These are phyloP conservation scores for Gracilariopsis chorda DNA, from an alignment of 23 red algal species.

Conservation along the genomic window DNA sequence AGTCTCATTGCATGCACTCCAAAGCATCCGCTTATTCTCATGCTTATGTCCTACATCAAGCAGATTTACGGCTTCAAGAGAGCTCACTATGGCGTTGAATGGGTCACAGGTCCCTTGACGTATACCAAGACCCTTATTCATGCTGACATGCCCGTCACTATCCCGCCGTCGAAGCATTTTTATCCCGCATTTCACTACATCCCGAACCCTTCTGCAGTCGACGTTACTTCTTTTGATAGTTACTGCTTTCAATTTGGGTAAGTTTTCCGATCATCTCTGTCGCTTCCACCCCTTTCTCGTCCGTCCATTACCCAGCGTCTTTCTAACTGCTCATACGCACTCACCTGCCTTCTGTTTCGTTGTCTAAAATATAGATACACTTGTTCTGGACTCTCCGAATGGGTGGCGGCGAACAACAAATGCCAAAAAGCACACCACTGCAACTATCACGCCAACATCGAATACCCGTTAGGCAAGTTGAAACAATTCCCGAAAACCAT, in stretches of 20 bases:
- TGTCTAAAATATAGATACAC: conserved; percentile 58
- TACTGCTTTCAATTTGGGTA: conserved; percentile 78
- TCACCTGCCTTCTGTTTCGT: no score
- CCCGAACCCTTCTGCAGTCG: conserved; percentile 64
- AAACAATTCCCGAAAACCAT: conserved; percentile 22
- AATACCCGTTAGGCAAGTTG: conserved; percentile 54
- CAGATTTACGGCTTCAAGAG: conserved; percentile 62
- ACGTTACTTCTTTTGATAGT: conserved; percentile 59
- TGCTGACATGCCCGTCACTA: conserved; percentile 62
- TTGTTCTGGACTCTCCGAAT: conserved; percentile 61
- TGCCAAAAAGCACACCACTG: conserved; percentile 60
- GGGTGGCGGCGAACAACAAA: conserved; percentile 61
- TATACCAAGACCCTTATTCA: conserved; percentile 66
- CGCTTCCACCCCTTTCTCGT: no score
- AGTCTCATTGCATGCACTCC: conserved; percentile 74
- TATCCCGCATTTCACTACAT: conserved; percentile 80
- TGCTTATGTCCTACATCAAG: conserved; percentile 72
- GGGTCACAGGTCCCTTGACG: conserved; percentile 74
- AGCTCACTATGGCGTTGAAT: conserved; percentile 71
- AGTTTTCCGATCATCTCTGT: no score
- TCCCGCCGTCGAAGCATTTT: conserved; percentile 44
- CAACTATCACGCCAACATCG: conserved; percentile 17
- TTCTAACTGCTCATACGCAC: no score
- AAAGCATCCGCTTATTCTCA: conserved; percentile 59
- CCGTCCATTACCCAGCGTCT: no score